A percentile compares a stretch with the other conserved stretches of the same genome.
Evolutionary conservation across 78 protist genomes (phyloP).

Genomic region (Dictyostelium brefeldianum): DNA sequence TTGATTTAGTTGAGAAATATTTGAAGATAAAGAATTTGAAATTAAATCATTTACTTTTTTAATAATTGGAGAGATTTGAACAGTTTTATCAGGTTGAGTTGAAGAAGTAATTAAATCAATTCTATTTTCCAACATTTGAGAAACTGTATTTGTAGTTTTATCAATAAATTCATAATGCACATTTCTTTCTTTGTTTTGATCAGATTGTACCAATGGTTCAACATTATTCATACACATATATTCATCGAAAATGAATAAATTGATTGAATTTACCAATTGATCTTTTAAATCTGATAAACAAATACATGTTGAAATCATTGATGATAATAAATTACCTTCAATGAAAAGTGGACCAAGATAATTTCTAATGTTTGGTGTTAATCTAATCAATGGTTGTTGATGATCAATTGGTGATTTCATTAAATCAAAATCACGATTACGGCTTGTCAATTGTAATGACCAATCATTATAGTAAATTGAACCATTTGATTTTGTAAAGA

Average conservation of each 20-base stretch:
- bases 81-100: constrained; percentile 68
- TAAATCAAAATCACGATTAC: not conserved
- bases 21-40: constrained; percentile 39
- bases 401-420: not conserved
- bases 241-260: constrained; percentile 38
- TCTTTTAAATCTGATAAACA: constrained; percentile 60
- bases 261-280: constrained; percentile 38
- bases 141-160: constrained; percentile 3
- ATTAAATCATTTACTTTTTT: constrained; percentile 66
- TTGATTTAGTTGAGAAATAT: constrained; percentile 50
- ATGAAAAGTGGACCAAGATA: constrained; percentile 55
- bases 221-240: constrained; percentile 20
- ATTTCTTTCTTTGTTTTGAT: constrained; percentile 14
- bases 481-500: constrained; percentile 30
- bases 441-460: not conserved
- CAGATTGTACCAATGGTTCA: not conserved
- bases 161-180: constrained; percentile 58
- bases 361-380: constrained; percentile 61
- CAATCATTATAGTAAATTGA: constrained; percentile 55
- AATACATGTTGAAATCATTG: constrained; percentile 37
- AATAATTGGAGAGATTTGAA: constrained; percentile 49
- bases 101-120: constrained; percentile 45
- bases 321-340: constrained; percentile 58
- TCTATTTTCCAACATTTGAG: constrained; percentile 51
- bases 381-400: constrained; percentile 19